A percentile compares a stretch with the other conserved stretches of the same genome.
These are phyloP conservation scores for Micractinium sp. DNA, from an alignment of 139 green algal genomes.

Conservation along the genomic window DNA sequence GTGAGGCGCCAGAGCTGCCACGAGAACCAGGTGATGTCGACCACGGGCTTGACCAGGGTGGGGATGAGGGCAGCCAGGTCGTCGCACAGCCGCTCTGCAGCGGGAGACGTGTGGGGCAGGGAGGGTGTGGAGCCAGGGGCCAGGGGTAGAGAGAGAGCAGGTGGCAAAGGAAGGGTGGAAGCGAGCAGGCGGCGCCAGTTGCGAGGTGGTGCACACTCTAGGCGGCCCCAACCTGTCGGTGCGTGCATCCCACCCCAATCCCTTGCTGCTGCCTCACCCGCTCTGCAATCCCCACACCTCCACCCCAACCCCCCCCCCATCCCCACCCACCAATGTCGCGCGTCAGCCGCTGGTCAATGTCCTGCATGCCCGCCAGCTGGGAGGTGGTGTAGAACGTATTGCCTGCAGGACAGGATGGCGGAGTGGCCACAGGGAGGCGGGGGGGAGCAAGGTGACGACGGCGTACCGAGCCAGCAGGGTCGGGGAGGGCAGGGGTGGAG, in stretches of 20 bases:
- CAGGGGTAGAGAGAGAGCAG: background rate
- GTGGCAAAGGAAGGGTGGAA: background rate
- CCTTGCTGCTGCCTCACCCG: too few species aligned
- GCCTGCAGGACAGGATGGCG: slow-evolving; percentile 9
- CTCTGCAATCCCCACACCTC: background rate
- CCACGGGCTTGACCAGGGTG: slow-evolving; percentile 75
- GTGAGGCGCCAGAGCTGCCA: slow-evolving; percentile 64
- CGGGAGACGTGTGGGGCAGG: background rate
- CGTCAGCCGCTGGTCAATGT: slow-evolving; percentile 72
- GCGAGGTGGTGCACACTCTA: background rate
- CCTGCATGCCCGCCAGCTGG: slow-evolving; percentile 61
- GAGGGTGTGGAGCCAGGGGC: background rate
- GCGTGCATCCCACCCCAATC: background rate
- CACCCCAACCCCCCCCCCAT: too few species aligned
- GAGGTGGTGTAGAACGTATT: slow-evolving; percentile 65
- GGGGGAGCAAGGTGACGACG: too few species aligned
- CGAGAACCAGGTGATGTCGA: slow-evolving; percentile 80
- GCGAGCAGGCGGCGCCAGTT: background rate
- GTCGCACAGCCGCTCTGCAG: slow-evolving; percentile 61
- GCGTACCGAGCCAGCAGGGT: too few species aligned
- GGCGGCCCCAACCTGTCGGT: background rate
- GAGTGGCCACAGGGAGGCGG: too few species aligned
- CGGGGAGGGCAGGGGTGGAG: too few species aligned
- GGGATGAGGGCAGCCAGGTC: slow-evolving; percentile 77
- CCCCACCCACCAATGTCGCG: slow-evolving; percentile 56